Conservation (phyloP, 208 protist species). For the Leptomonas seymouri region DNA sequence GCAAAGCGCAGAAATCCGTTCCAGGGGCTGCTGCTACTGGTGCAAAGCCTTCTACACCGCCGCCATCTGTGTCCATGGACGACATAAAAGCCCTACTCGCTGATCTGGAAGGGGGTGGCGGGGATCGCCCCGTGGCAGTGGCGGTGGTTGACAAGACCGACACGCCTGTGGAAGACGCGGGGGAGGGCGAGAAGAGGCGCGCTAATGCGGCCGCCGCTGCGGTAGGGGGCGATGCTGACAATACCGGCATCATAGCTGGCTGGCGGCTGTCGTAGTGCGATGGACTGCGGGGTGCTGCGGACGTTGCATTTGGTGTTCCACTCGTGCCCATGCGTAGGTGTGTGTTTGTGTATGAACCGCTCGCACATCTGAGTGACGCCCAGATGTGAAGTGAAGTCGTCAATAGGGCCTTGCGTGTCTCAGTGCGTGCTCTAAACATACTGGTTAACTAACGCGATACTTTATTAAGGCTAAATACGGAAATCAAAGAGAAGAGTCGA, state of each 20-base stretch:
- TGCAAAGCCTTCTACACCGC: neutral
- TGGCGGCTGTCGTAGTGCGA: neutral
- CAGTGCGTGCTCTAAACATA: too few species aligned
- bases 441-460: too few species aligned
- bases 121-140: neutral
- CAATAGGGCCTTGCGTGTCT: too few species aligned
- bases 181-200: neutral
- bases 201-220: neutral
- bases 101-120: constrained; percentile 32
- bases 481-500: too few species aligned
- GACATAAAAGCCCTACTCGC: constrained; percentile 69
- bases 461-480: too few species aligned
- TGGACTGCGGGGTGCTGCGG: too few species aligned
- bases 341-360: too few species aligned
- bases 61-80: constrained; percentile 35
- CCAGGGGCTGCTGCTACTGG: neutral
- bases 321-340: too few species aligned
- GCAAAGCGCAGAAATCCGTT: neutral
- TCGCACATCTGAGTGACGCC: too few species aligned
- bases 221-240: neutral
- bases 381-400: too few species aligned
- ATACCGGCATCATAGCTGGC: neutral
- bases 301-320: too few species aligned
- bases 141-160: neutral
- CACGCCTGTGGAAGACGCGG: neutral